phyloP scores from a whole-genome alignment of 495 filamentous ascomycete genomes.

The Pseudomonodictys pantanalensis region DNA sequence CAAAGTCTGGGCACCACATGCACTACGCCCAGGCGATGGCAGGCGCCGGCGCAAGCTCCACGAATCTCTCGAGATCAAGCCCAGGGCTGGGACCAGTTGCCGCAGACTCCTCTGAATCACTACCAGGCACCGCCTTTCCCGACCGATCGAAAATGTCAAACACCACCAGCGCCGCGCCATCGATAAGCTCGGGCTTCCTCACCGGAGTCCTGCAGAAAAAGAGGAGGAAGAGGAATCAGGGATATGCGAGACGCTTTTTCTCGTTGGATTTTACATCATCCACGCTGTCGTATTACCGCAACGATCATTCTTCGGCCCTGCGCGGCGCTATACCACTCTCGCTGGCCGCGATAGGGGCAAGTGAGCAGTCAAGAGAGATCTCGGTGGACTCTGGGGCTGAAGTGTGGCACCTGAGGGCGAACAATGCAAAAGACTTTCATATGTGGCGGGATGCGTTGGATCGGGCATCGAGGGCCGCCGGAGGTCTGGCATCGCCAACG shows the following conservation, averaged over 20 bases:
- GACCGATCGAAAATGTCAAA: constrained; percentile 36
- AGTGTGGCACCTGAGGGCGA: constrained; percentile 91
- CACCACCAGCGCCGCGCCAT: constrained; percentile 1
- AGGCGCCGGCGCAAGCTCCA: constrained; percentile 46
- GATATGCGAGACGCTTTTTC: constrained; percentile 89
- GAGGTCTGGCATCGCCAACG: constrained; percentile 22
- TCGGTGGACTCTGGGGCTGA: constrained; percentile 96
- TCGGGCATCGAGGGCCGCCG: constrained; percentile 52
- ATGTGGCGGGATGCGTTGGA: constrained; percentile 86
- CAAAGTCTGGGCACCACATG: constrained; percentile 71
- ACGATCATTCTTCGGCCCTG: constrained; percentile 82
- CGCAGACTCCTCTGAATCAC: constrained; percentile 38
- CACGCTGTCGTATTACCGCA: constrained; percentile 93
- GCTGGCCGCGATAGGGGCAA: constrained; percentile 83
- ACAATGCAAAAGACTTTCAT: constrained; percentile 75
- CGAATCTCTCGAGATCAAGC: constrained; percentile 47
- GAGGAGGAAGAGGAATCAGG: constrained; percentile 86
- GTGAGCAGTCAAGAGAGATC: constrained; percentile 82
- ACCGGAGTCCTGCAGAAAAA: constrained; percentile 84
- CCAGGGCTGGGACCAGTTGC: constrained; percentile 32
- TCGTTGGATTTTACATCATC: constrained; percentile 88
- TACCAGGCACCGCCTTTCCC: constrained; percentile 30
- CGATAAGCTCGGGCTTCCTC: constrained; percentile 54
- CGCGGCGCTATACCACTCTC: constrained; percentile 90
- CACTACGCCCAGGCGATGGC: constrained; percentile 52